These are phyloP conservation scores for Haberlea rhodopensis DNA, from an alignment of 257 asterid species.

Conservation along the genomic window DNA sequence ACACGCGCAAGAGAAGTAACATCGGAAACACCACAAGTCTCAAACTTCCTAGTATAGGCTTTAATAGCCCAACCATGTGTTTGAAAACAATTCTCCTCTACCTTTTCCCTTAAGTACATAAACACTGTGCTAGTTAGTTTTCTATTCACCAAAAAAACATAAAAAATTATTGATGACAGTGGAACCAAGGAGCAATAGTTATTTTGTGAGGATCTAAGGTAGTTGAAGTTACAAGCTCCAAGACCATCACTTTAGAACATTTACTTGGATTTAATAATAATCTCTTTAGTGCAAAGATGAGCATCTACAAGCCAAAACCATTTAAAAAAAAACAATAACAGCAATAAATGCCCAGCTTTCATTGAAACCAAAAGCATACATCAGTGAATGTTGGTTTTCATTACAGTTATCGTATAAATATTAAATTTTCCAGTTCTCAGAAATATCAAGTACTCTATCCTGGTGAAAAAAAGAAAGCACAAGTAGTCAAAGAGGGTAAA, in stretches of 20 bases:
- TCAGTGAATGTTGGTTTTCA: not conserved
- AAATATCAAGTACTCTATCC: slow-evolving; percentile 12
- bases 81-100: not conserved
- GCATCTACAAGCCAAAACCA: too few species aligned
- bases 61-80: not conserved
- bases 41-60: not conserved
- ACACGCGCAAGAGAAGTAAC: not conserved
- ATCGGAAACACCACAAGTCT: not conserved
- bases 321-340: too few species aligned
- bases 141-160: not conserved
- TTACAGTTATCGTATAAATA: too few species aligned
- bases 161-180: not conserved
- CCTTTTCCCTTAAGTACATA: slow-evolving; percentile 10
- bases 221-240: too few species aligned
- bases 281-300: too few species aligned
- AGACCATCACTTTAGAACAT: too few species aligned
- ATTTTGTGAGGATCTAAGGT: not conserved
- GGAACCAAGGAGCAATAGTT: slow-evolving; percentile 10
- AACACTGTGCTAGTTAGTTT: slow-evolving; percentile 8
- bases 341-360: not conserved
- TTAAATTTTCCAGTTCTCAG: not conserved
- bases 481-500: not conserved
- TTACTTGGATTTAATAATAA: too few species aligned
- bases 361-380: slow-evolving; percentile 18
- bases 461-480: slow-evolving; percentile 12